Base-by-base conservation (phyloP, 176 grass and related monocot species). In the Carex myosuroides region DNA sequence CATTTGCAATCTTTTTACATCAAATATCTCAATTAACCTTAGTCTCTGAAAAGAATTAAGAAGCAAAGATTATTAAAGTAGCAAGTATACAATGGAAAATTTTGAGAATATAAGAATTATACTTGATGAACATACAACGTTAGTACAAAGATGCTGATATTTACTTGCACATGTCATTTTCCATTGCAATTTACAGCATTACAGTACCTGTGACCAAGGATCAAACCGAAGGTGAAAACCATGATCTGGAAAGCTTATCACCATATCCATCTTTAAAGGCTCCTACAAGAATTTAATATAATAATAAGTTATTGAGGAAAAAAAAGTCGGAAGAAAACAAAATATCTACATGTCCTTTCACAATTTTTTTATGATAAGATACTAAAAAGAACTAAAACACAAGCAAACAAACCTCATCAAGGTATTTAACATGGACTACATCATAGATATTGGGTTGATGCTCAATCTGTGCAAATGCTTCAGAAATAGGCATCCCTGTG, bases 221-320 rank as follows among this genome's bases (percentile, higher is more conserved):
- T 99, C 93, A 16, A 99, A 99, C 6, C 93, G 96, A 18, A 99
- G 68, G 57, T 99, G 93, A 85, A 99, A 99, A 52, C 96, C 96
- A 74, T 99, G 96, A 81, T 99, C 96, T 0, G 93, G 91, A 85
- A 99, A 99, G 88, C 91, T 91, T 69, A 99, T 95, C 33, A 99
- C 93, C 6, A 99, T 93, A 64, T 95, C 96, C 84, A 96, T 57
- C 56, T 94, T 96, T 35, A 99, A 76, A 75, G 97, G 93, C 66
- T 99, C 97, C 97, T 99, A 86, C 35, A 80, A 80, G 44, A n/a
- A 79, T 73, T 68, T 79, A 13, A 37, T 60, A 70, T 29, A 54
- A 59, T 42, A 22, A 11, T 44, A 13, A 85, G 67, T 46, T 62
- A 61, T 73, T 71, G n/a, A 42, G 41, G 10, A 61, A 60, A 46